These are phyloP conservation scores for Saccharomycopsis oosterbeekiorum DNA, from an alignment of 805 yeast species.

Conservation along the genomic window DNA sequence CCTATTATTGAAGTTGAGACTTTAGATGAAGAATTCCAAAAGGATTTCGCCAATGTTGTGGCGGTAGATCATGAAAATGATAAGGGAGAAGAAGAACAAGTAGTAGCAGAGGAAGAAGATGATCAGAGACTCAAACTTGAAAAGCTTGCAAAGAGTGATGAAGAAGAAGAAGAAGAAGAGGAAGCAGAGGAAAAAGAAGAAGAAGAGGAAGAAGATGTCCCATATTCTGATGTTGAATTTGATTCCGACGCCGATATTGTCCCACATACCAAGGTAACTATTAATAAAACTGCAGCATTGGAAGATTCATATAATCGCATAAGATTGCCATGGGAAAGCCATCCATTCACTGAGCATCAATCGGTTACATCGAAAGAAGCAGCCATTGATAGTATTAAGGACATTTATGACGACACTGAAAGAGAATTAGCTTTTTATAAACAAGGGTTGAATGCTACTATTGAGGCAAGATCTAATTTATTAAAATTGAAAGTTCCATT, in stretches of 20 bases:
- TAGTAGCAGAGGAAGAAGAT: constrained; percentile 35
- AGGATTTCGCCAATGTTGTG: constrained; percentile 21
- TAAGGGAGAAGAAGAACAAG: constrained; percentile 33
- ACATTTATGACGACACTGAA: constrained; percentile 90
- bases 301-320: constrained; percentile 59
- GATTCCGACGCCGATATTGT: constrained; percentile 93
- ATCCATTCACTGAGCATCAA: constrained; percentile 79
- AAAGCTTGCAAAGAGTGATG: constrained; percentile 46
- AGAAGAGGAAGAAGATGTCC: constrained; percentile 72
- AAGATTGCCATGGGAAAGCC: constrained; percentile 47
- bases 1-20: constrained; percentile 19
- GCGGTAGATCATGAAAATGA: constrained; percentile 24
- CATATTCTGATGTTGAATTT: constrained; percentile 82
- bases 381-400: constrained; percentile 61
- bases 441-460: constrained; percentile 82
- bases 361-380: constrained; percentile 50
- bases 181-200: constrained; percentile 31
- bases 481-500: constrained; percentile 73
- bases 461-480: constrained; percentile 56
- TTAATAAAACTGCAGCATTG: constrained; percentile 81
- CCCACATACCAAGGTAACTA: constrained; percentile 81
- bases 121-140: constrained; percentile 41
- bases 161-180: constrained; percentile 28
- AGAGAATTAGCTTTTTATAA: constrained; percentile 92
- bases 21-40: constrained; percentile 26